Evolutionary conservation across 768 basidiomycete species (phyloP), one percentile per base, ranked within the genome.

Genomic region (Tulasnella sp.): DNA sequence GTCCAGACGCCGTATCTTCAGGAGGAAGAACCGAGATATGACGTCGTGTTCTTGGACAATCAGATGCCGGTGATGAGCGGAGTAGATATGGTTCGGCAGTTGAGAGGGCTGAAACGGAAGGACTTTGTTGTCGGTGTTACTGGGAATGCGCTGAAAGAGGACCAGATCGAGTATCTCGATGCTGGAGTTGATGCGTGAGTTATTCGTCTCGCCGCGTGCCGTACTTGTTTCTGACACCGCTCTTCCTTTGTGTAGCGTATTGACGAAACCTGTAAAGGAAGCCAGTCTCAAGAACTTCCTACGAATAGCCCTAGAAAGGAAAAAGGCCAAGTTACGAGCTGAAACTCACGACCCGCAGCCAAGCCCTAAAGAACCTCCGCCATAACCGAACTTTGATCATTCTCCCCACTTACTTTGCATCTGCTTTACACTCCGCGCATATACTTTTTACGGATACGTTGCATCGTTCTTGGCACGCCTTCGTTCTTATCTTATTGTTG

Each of bases 121-220:
- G 94, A 95, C 62, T 93, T 95, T 83, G 90, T 96, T n/a, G 92
- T 82, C 46, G 85, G 84, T 6, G 83, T 84, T 21, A 85, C 85
- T 1, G 93, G 87, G 1, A 89, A 89, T 81, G 89, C 89, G 58
- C 85, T 85, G 74, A 84, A 88, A 86, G 82, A 84, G 52, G 93
- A 94, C 83, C 93, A 95, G 85, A 87, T 90, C 72, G 92, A 93
- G 84, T 95, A 93, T 84, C 85, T 92, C 14, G 89, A 89, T 16
- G 93, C 94, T 5, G 93, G 93, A 39, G 93, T 90, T 71, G 91
- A 94, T 85, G 88, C 48, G 81, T 82, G 40, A 68, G 81, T 81
- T 4, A 39, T 71, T 58, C 39, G 56, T 58, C 27, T 19, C 36
- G 48, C 24, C 31, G 31, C 27, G n/a, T 75, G 39, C 34, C 21